Base-by-base conservation (phyloP, 441 rosid genomes). In the Aquilaria agallochum region DNA sequence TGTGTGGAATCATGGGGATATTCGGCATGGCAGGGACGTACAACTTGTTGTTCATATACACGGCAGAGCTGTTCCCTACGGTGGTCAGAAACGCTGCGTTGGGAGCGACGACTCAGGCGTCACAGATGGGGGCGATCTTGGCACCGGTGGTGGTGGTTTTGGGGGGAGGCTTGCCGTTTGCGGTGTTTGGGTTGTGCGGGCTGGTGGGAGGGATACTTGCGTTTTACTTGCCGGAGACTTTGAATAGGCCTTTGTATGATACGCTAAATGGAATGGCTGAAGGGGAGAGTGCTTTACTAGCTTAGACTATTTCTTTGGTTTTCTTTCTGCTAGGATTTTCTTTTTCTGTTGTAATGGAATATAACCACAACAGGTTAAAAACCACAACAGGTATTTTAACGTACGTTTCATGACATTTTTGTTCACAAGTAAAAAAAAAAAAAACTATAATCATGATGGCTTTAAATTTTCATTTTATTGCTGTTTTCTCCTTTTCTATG, bases 11-110 rank as follows among this genome's bases (percentile, higher is more conserved):
- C 30, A 60, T 88, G 33, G 98, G 97, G 44, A 90, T 93, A 34
- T 93, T 90, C 6, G 96, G 97, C 1, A 76, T 84, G 95, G 95
- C 98, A 0, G 98, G 97, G 30, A 93, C 95, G 2, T 93, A 88
- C 31, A 93, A 93, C 71, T 69, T 93, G 65, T 60, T 90, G 58
- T 88, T 93, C 40, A 93, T 93, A 59, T 90, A 93, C 70, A 84
- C 89, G 1, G 64, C 93, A 0, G 97, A 93, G 82, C 66, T 93
- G 63, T 93, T 93, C 67, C 98, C 97, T 0, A 93, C 98, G 0
- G 96, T 88, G 62, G 97, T 90, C 68, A 85, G 98, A 69, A 93
- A 90, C 55, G 97, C 92, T 0, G 95, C 98, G 0, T 81, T 93
- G 13, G 97, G 98, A 2, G 79, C 85, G 27, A 87, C 93, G 3